phyloP scores from a whole-genome alignment of 768 basidiomycete species.

The Leucogyrophana mollusca region DNA sequence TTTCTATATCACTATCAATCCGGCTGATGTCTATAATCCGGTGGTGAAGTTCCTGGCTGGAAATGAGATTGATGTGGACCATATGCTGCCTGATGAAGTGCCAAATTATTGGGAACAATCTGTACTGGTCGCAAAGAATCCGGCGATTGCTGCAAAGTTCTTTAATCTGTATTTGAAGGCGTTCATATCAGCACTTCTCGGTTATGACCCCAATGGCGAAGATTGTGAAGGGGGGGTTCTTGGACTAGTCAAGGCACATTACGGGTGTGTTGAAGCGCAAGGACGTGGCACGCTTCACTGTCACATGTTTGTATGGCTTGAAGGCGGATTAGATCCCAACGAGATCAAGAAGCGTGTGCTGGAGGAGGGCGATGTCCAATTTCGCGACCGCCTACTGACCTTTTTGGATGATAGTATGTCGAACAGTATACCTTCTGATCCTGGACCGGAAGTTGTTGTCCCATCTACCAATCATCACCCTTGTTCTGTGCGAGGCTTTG shows the following conservation, averaged over 20 bases:
- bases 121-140: constrained; percentile 37
- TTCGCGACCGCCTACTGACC: constrained; percentile 13
- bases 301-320: constrained; percentile 41
- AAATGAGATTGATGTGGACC: constrained; percentile 33
- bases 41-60: constrained; percentile 40
- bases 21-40: constrained; percentile 41
- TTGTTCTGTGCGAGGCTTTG: constrained; percentile 12
- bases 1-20: constrained; percentile 47
- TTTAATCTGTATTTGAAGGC: constrained; percentile 40
- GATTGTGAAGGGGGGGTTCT: constrained; percentile 27
- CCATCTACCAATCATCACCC: constrained; percentile 10
- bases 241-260: constrained; percentile 33
- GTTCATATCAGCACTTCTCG: constrained; percentile 31
- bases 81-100: constrained; percentile 22
- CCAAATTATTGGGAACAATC: constrained; percentile 32
- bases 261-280: constrained; percentile 41
- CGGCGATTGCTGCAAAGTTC: constrained; percentile 37
- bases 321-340: constrained; percentile 30
- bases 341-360: constrained; percentile 19
- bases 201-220: constrained; percentile 11
- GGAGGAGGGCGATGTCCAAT: constrained; percentile 13
- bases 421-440: no score
- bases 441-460: no score
- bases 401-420: constrained; percentile 27
- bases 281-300: constrained; percentile 38